phyloP scores from a whole-genome alignment of 345 rosid genomes.

The Moricandia moricandioides region DNA sequence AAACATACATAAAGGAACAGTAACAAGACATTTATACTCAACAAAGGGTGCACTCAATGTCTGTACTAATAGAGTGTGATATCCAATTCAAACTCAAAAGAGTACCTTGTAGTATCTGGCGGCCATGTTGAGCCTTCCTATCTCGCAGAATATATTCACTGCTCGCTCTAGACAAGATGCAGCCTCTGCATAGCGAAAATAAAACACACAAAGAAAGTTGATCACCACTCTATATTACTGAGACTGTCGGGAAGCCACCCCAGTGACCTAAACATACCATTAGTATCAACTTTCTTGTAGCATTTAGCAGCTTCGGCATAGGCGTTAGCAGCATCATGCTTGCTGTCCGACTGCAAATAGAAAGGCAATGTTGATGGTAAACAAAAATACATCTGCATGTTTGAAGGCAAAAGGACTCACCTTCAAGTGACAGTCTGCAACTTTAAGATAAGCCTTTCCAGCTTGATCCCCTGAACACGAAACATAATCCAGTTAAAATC shows the following conservation, averaged over 20 bases:
- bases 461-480: constrained; percentile 86
- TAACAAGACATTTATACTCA: too few species aligned
- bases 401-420: constrained; percentile 24
- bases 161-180: constrained; percentile 87
- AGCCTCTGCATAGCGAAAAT: constrained; percentile 55
- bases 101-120: constrained; percentile 93
- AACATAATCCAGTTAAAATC: too few species aligned
- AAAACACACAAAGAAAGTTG: neutral
- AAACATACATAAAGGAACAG: constrained; percentile 2
- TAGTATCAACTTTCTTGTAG: constrained; percentile 73
- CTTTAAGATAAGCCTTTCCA: constrained; percentile 63
- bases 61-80: neutral
- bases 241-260: too few species aligned
- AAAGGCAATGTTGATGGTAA: neutral
- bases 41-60: neutral
- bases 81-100: neutral
- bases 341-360: constrained; percentile 68
- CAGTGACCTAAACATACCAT: constrained; percentile 47
- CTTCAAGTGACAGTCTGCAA: constrained; percentile 77
- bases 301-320: constrained; percentile 87
- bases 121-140: constrained; percentile 97
- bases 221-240: neutral
- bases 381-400: neutral
- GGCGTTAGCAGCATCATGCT: constrained; percentile 84
- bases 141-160: constrained; percentile 75